phyloP scores from a whole-genome alignment of 495 filamentous ascomycete species.

The Bacidia rubella region DNA sequence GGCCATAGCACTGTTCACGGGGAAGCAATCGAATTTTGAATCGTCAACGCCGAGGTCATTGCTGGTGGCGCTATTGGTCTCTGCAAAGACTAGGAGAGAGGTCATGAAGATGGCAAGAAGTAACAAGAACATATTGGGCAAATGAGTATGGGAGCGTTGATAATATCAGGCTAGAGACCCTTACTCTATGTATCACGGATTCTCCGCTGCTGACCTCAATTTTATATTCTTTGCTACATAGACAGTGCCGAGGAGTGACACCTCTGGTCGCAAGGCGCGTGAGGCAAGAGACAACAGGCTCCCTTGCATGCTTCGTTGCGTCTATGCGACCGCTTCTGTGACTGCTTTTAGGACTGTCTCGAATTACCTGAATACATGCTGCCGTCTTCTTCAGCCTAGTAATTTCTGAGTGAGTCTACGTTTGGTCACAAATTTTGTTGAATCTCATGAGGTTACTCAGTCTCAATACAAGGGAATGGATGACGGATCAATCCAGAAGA shows the following conservation, averaged over 20 bases:
- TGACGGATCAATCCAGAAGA: no score
- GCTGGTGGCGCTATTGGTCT: background rate
- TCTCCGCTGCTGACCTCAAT: no score
- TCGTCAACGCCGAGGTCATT: background rate
- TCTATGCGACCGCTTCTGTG: background rate
- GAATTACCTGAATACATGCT: no score
- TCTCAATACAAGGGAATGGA: no score
- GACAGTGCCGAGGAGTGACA: background rate
- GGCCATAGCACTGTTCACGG: background rate
- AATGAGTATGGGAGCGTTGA: background rate
- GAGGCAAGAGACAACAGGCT: background rate
- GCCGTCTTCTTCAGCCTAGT: no score
- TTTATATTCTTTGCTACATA: no score
- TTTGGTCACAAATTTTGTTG: no score
- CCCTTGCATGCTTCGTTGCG: background rate
- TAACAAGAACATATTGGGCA: background rate
- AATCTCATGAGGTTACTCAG: no score
- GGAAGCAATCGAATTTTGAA: background rate
- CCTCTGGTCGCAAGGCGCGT: background rate
- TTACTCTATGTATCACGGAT: background rate
- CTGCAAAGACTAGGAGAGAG: background rate
- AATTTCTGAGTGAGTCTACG: no score
- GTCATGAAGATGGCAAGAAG: background rate
- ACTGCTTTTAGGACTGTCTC: background rate
- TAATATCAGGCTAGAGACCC: background rate